phyloP scores from a whole-genome alignment of 352 stramenopile genomes.

The Elongisporangium senticosum region DNA sequence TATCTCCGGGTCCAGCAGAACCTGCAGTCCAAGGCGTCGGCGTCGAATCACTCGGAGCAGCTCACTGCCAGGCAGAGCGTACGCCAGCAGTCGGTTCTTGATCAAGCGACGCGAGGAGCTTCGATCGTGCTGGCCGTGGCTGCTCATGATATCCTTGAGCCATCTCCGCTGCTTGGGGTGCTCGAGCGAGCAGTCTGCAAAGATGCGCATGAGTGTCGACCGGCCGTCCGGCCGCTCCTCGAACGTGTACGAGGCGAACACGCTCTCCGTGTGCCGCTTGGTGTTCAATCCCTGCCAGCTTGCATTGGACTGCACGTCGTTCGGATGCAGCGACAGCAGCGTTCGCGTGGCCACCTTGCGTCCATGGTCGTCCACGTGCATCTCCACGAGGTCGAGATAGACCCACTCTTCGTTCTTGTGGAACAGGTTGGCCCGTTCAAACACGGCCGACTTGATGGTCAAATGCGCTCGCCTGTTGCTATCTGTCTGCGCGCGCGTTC shows the following conservation, averaged over 20 bases:
- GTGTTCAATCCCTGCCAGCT: background rate
- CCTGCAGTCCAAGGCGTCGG: slow-evolving; percentile 41
- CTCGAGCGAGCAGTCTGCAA: slow-evolving; percentile 28
- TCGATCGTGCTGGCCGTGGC: background rate
- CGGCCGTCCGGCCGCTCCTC: slow-evolving; percentile 25
- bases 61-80: slow-evolving; percentile 18
- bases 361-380: background rate
- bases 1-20: slow-evolving; percentile 20
- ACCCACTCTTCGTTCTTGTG: slow-evolving; percentile 23
- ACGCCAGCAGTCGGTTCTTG: slow-evolving; percentile 13
- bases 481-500: background rate
- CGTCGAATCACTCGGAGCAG: slow-evolving; percentile 35
- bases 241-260: slow-evolving; percentile 35
- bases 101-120: slow-evolving; percentile 5
- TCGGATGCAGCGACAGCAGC: slow-evolving; percentile 16
- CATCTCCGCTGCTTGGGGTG: slow-evolving; percentile 2
- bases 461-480: slow-evolving; percentile 3
- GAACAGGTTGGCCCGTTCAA: slow-evolving; percentile 21
- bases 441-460: slow-evolving; percentile 30
- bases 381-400: slow-evolving; percentile 14
- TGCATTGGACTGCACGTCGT: slow-evolving; percentile 5
- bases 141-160: background rate
- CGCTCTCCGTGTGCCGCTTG: background rate
- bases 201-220: slow-evolving; percentile 32
- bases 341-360: slow-evolving; percentile 13